Base-by-base conservation (phyloP, 2,329 filamentous ascomycete genomes). In the Cladosporium velox region DNA sequence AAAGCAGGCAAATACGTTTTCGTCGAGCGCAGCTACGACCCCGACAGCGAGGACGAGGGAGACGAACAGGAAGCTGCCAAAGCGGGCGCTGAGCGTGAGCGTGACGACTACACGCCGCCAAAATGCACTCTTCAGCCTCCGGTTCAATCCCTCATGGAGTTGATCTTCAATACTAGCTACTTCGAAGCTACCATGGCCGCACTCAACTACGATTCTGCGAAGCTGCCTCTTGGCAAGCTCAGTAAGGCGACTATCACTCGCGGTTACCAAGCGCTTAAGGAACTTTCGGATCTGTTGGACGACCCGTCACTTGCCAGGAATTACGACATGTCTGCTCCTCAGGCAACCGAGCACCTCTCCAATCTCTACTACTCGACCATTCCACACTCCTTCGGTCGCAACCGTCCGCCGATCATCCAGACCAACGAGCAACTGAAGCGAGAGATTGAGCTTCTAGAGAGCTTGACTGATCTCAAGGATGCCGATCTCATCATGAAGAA, bases 381-480 rank as follows among this genome's bases (percentile, higher is more conserved):
- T 68, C 93, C 93, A 0, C 92, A 96, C 73, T 86, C 81, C 35
- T 94, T 95, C 76, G 91, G 92, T 10, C 88, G 91, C 35, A 86
- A 86, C 54, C 83, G 88, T 0, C 91, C 92, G 0, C 90, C 91
- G 0, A 74, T 93, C 70, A 90, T 96, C 72, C 76, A 76, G 38
- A 80, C 79, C 47, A 74, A 85, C 24, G 70, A 70, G 1, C 77
- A 84, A 70, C 84, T 96, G 71, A 92, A 93, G 79, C 85, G 80
- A 71, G 92, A 96, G 78, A 85, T 94, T 70, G 90, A 91, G 54
- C 84, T 96, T 70, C 85, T 96, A 0, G 91, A 96, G 73, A 91
- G 88, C 67, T 80, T 96, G 75, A 89, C 88, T 2, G 91, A 95
- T 73, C 94, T 96, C 91, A 93, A 93, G 78, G 89, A 91, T 67